These are phyloP conservation scores for Coniferiporia sulphurascens DNA, from an alignment of 1,284 basidiomycete genomes.

Conservation along the genomic window DNA sequence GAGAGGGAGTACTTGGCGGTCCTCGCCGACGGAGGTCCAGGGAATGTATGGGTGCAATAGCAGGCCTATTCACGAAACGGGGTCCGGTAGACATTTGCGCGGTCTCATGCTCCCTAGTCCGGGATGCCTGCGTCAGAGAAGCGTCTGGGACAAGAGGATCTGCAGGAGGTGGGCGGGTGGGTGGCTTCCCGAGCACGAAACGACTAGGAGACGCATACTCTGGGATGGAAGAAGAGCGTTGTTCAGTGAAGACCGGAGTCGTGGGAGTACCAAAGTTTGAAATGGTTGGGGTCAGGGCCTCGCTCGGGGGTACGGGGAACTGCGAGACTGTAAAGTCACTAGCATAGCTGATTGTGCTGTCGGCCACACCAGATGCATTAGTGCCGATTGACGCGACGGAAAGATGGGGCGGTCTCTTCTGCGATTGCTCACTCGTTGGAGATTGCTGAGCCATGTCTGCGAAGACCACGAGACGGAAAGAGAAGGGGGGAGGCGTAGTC, in stretches of 20 bases:
- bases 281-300: conserved; percentile 30
- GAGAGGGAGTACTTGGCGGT: neutral
- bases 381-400: conserved; percentile 38
- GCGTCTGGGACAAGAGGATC: neutral
- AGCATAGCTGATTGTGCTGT: conserved; percentile 48
- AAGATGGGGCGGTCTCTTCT: conserved; percentile 27
- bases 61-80: neutral
- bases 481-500: neutral
- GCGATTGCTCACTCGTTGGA: neutral
- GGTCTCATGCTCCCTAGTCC: neutral
- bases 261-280: conserved; percentile 6
- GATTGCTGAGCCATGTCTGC: conserved; percentile 2
- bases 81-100: neutral
- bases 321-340: conserved; percentile 32
- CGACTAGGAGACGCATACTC: conserved; percentile 8
- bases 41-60: neutral
- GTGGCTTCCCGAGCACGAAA: conserved; percentile 4
- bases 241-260: conserved; percentile 20
- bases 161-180: conserved; percentile 7
- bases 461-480: neutral
- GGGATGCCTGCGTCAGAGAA: neutral
- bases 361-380: conserved; percentile 48
- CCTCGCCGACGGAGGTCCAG: neutral
- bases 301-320: conserved; percentile 38
- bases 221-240: conserved; percentile 7